Conservation (phyloP, 2,329 filamentous ascomycete species). For the Penicillium sp. region DNA sequence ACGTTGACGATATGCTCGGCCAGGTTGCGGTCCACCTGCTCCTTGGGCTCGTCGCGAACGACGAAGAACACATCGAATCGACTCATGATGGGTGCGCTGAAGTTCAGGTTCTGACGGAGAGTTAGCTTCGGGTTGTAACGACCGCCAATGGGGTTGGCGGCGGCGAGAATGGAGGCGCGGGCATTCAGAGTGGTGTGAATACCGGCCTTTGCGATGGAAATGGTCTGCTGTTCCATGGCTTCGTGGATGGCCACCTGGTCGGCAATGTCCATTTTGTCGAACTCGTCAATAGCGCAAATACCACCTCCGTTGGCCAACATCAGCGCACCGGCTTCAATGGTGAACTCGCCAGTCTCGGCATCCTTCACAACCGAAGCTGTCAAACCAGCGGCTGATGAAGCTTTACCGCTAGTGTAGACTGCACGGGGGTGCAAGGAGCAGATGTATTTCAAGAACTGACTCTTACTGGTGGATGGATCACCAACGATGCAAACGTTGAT, state of each 20-base stretch:
- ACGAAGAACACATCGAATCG: slow-evolving; percentile 99
- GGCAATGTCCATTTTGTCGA: slow-evolving; percentile 98
- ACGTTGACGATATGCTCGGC: slow-evolving; percentile 93
- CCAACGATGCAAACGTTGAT: slow-evolving; percentile 99
- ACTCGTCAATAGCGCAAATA: slow-evolving; percentile 97
- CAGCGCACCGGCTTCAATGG: slow-evolving; percentile 94
- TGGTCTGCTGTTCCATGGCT: slow-evolving; percentile 99
- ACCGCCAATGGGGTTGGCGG: slow-evolving; percentile 92
- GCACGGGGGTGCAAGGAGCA: slow-evolving; percentile 95
- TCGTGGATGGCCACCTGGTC: slow-evolving; percentile 99
- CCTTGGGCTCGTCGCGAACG: slow-evolving; percentile 94
- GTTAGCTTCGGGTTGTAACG: slow-evolving; percentile 95
- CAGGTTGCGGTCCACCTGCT: slow-evolving; percentile 82
- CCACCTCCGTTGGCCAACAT: slow-evolving; percentile 92
- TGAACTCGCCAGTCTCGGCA: slow-evolving; percentile 97
- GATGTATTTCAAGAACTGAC: slow-evolving; percentile 93
- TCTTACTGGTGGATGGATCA: slow-evolving; percentile 95
- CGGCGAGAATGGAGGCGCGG: slow-evolving; percentile 89
- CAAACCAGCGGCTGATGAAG: slow-evolving; percentile 93
- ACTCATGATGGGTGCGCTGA: slow-evolving; percentile 98
- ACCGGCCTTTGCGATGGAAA: slow-evolving; percentile 96
- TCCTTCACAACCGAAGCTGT: slow-evolving; percentile 97
- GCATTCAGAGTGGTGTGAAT: slow-evolving; percentile 98
- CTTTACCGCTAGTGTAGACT: slow-evolving; percentile 97
- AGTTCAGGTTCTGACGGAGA: slow-evolving; percentile 92